Conservation (phyloP, 805 yeast genomes). For the Hermanozyma aechmeae region DNA sequence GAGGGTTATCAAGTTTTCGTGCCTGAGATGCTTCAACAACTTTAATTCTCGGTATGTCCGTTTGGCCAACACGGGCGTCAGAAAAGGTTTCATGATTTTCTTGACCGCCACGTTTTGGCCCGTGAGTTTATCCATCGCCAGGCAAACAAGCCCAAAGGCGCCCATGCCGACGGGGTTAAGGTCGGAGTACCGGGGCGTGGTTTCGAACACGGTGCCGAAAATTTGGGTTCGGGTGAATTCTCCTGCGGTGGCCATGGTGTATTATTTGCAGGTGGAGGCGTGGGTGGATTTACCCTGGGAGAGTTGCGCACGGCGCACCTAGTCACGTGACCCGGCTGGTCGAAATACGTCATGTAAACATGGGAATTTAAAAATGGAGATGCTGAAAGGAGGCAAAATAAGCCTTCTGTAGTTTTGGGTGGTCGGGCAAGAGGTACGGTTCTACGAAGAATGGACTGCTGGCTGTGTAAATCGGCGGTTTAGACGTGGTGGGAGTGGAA, state of each 20-base stretch:
- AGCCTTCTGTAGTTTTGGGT: no score
- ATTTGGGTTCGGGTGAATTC: conserved; percentile 72
- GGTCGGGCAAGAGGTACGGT: no score
- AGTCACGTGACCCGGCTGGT: no score
- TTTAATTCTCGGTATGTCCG: conserved; percentile 95
- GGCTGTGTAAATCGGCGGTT: no score
- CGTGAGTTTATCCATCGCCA: conserved; percentile 87
- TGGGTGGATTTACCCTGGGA: no score
- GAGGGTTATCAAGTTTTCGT: conserved; percentile 82
- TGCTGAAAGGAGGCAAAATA: no score
- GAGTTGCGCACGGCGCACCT: no score
- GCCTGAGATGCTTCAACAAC: conserved; percentile 83
- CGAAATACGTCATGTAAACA: no score
- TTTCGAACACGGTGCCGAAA: conserved; percentile 91
- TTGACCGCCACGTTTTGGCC: conserved; percentile 93
- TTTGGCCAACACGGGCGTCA: conserved; percentile 89
- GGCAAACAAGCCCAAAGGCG: conserved; percentile 95
- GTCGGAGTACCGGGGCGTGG: conserved; percentile 81
- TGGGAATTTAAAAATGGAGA: no score
- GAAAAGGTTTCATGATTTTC: conserved; percentile 95
- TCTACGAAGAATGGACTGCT: no score
- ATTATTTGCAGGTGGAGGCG: no score
- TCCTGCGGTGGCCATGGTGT: conserved; percentile 32
- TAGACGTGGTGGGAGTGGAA: no score
- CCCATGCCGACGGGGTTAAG: conserved; percentile 99